Evolutionary conservation across 2,329 filamentous ascomycete species (phyloP).

Genomic region (Nigrospora osmanthi): DNA sequence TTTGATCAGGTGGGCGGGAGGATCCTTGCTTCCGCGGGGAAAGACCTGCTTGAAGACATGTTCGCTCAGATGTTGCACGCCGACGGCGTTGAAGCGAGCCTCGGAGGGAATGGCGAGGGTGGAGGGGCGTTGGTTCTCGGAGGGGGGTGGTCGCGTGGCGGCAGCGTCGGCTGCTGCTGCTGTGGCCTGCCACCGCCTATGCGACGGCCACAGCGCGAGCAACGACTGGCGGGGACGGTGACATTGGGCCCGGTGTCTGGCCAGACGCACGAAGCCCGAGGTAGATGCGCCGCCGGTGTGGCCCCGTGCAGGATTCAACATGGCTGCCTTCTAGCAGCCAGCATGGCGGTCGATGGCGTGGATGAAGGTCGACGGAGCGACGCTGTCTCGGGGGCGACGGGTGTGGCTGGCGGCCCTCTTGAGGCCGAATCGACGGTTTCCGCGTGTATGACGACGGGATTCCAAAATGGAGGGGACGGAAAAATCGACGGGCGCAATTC

Average conservation of each 20-base stretch:
- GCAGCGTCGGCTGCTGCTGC: conserved; percentile 31
- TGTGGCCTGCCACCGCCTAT: conserved; percentile 34
- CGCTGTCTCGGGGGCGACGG: no score
- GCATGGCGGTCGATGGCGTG: conserved; percentile 11
- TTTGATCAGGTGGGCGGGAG: conserved; percentile 65
- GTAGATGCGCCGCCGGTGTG: conserved; percentile 31
- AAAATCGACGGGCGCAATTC: no score
- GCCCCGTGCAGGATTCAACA: conserved; percentile 29
- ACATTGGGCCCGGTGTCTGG: conserved; percentile 35
- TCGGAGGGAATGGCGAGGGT: conserved; percentile 35
- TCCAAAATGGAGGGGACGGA: no score
- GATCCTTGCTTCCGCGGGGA: conserved; percentile 42
- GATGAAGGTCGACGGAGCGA: no score
- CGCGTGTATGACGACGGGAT: no score
- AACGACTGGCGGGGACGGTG: conserved; percentile 23
- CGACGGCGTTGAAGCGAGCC: conserved; percentile 83
- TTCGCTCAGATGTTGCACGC: conserved; percentile 85
- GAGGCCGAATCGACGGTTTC: no score
- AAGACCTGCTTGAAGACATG: conserved; percentile 83
- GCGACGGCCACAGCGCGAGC: conserved; percentile 11
- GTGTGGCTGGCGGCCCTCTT: no score
- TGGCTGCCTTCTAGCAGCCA: conserved; percentile 19
- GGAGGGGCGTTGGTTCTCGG: conserved; percentile 1
- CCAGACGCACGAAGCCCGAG: conserved; percentile 42
- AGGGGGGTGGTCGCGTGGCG: conserved; percentile 6